Base-by-base conservation (phyloP, 1,139 yeast species). In the Suhomyces anneliseae region DNA sequence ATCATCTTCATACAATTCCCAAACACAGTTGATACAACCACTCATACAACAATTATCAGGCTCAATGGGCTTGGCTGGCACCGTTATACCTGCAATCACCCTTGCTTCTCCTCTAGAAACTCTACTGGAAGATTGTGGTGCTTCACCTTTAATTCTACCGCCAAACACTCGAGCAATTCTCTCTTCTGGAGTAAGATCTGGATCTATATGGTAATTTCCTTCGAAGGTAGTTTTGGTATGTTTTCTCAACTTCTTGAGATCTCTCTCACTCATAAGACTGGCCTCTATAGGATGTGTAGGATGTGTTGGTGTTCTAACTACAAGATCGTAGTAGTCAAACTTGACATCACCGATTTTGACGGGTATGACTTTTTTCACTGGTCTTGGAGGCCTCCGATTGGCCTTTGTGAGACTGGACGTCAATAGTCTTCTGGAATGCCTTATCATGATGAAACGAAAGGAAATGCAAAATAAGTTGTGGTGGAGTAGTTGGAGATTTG, bases 11-110 rank as follows among this genome's bases (percentile, higher is more conserved):
- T 82, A 93, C 47, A 88, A 70, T 57, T 92, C 97, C 98, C 98
- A 93, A 1, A 93, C 98, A 66, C 99, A 93, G 65, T 92, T 89
- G 36, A 90, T 83, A 65, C 99, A 93, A 1, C 99, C 99, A 53
- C 95, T 85, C 96, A 90, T 90, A 65, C 99, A 93, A 65, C 99
- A 93, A 64, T 92, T 90, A 58, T 90, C 96, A 2, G 98, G 98
- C 58, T 90, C 96, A 6, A 71, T 74, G 1, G 99, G 99, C 59
- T 77, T 78, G 14, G 79, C 81, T 2, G 97, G 97, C 0, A 93
- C 96, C 4, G 64, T 64, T 0, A 92, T 70, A 0, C 97, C 97
- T 0, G 83, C 92, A 7, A 92, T 81, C 2, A 58, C 55, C 36
- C 65, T 56, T 1, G 80, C 74, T 40, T 70, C 64, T 5, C 77